Evolutionary conservation across 2,329 filamentous ascomycete genomes (phyloP).

Genomic region (Talaromyces atroroseus): DNA sequence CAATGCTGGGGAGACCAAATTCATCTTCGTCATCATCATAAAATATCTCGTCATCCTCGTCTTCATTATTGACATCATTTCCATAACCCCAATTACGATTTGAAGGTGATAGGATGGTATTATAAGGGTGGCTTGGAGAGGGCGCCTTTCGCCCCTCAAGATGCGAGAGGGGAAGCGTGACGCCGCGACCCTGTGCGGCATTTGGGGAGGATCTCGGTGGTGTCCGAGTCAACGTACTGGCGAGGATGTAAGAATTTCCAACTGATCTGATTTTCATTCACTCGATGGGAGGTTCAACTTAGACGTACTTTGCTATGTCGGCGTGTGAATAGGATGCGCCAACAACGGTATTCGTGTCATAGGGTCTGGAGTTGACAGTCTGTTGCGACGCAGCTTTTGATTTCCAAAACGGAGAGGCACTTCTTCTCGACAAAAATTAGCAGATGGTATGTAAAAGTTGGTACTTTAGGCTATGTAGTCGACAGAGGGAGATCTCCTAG

Average conservation of each 20-base stretch:
- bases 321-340: constrained; percentile 95
- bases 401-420: constrained; percentile 84
- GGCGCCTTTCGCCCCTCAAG: constrained; percentile 26
- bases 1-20: constrained; percentile 87
- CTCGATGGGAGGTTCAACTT: constrained; percentile 33
- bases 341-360: constrained; percentile 69
- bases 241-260: not conserved
- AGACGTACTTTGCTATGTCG: constrained; percentile 76
- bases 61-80: constrained; percentile 61
- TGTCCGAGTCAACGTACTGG: constrained; percentile 54
- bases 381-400: constrained; percentile 49
- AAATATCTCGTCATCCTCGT: constrained; percentile 64
- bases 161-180: constrained; percentile 48
- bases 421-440: constrained; percentile 52
- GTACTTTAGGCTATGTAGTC: not conserved
- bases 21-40: constrained; percentile 91
- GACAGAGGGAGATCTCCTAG: not conserved
- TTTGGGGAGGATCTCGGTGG: constrained; percentile 60
- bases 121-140: constrained; percentile 68
- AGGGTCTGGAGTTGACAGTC: constrained; percentile 51
- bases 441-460: constrained; percentile 17
- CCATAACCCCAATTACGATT: constrained; percentile 77
- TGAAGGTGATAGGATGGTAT: constrained; percentile 72
- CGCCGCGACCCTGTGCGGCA: constrained; percentile 48
- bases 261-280: not conserved